Evolutionary conservation across 2,329 filamentous ascomycete species (phyloP), one percentile per base, ranked within the genome.

Genomic region (Trichoderma polysporum): DNA sequence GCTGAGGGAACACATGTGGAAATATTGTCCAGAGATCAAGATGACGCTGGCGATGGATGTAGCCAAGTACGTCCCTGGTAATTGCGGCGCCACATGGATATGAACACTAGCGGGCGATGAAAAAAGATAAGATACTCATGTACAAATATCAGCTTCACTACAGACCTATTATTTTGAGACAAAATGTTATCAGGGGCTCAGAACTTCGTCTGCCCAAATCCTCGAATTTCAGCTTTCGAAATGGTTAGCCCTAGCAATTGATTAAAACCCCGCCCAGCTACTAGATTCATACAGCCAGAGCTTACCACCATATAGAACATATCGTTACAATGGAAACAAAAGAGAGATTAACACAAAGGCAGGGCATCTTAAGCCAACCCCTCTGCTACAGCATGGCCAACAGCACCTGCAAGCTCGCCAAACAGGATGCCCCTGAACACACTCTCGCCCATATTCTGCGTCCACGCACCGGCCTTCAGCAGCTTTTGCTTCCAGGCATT

Each of bases 351-450:
- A 33, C 37, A 15, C 2, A 4, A 52, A 35, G 17, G 31, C 17
- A 7, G 2, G 22, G 31, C 3, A 22, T 1, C 19, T 47, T 45
- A 66, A 52, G 56, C 63, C 45, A 66, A 29, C 58, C 72, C 66
- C 76, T 73, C 81, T 39, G 75, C 81, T 61, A 86, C 80, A 54
- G 83, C 81, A 33, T 79, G 80, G 5, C 87, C 85, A 17, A 91
- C 86, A 60, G 83, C 79, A 2, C 86, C 90, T 1, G 86, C 90
- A 70, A 92, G 82, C 78, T 93, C 86, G 22, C 88, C 86, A 78
- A 96, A 96, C 69, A 96, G 80, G 35, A 96, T 86, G 2, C 91
- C 91, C 78, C 89, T 88, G 71, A 96, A 85, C 33, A 95, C 86
- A 10, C 83, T 84, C 80, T 94, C 92, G 2, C 91, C 91, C 82